Percentiles rank a stretch among this genome's conserved stretches.
phyloP scores from a whole-genome alignment of 495 filamentous ascomycete genomes.

The Clavariopsis aquatica region DNA sequence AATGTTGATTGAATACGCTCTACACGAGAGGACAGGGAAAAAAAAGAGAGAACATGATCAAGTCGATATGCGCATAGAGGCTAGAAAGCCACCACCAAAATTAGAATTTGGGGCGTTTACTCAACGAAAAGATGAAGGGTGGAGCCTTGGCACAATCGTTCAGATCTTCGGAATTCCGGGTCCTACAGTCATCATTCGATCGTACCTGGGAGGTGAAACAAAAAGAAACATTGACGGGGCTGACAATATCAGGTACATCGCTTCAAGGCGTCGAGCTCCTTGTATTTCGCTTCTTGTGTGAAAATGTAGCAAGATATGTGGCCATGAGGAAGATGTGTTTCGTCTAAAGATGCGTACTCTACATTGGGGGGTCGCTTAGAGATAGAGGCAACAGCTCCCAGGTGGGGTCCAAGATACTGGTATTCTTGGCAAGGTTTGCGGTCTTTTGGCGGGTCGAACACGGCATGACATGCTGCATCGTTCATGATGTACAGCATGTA shows the following conservation, averaged over 20 bases:
- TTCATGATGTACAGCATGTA: not conserved
- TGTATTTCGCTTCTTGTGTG: not conserved
- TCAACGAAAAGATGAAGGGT: not conserved
- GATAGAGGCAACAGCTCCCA: not conserved
- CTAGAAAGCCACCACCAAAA: not conserved
- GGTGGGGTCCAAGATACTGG: slow-evolving; percentile 1
- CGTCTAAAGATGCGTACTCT: not conserved
- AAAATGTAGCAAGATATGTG: not conserved
- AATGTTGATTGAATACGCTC: too few species aligned
- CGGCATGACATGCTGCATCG: not conserved
- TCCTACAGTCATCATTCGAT: not conserved
- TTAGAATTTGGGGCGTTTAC: not conserved
- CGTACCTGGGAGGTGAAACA: slow-evolving; percentile 3
- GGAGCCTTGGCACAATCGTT: not conserved
- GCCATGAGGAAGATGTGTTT: not conserved
- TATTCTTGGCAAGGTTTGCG: not conserved
- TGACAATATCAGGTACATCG: not conserved
- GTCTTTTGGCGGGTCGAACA: not conserved
- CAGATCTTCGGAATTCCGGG: not conserved
- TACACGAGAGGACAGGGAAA: not conserved
- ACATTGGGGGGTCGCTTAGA: too few species aligned
- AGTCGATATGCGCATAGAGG: not conserved
- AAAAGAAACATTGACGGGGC: slow-evolving; percentile 8
- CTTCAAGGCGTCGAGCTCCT: not conserved
- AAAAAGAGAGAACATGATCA: not conserved